phyloP scores from a whole-genome alignment of 2,329 filamentous ascomycete genomes.

The Colletotrichum siamense region DNA sequence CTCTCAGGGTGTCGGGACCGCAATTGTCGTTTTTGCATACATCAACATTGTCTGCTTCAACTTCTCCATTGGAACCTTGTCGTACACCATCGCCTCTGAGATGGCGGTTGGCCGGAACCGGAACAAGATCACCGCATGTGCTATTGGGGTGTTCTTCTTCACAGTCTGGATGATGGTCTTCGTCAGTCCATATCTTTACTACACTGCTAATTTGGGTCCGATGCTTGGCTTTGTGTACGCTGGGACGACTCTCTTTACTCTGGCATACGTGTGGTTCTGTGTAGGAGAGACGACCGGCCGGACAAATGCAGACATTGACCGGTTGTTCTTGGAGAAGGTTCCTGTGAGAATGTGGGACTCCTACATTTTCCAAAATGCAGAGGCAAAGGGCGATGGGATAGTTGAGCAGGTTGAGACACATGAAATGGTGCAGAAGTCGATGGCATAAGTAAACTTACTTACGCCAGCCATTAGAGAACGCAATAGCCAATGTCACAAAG shows the following conservation, averaged over 20 bases:
- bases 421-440: not conserved
- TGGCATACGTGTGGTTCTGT: constrained; percentile 42
- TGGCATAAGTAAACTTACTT: not conserved
- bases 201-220: constrained; percentile 44
- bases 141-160: constrained; percentile 49
- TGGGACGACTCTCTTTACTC: constrained; percentile 35
- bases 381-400: not conserved
- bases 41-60: constrained; percentile 50
- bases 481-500: not conserved
- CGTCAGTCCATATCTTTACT: constrained; percentile 46
- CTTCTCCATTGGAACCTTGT: constrained; percentile 47
- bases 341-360: constrained; percentile 28
- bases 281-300: constrained; percentile 35
- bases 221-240: constrained; percentile 44
- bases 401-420: not conserved
- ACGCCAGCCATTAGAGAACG: not conserved
- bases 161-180: constrained; percentile 46
- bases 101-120: constrained; percentile 53
- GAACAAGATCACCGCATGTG: constrained; percentile 45
- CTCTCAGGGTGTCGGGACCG: constrained; percentile 36
- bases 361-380: not conserved
- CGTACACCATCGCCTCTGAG: constrained; percentile 48
- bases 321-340: constrained; percentile 27
- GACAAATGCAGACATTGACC: constrained; percentile 34
- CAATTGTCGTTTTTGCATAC: constrained; percentile 46